Percentiles rank a stretch among this genome's conserved stretches.
These are phyloP conservation scores for Colletotrichum acutatum DNA, from an alignment of 2,329 filamentous ascomycete species.

Conservation along the genomic window DNA sequence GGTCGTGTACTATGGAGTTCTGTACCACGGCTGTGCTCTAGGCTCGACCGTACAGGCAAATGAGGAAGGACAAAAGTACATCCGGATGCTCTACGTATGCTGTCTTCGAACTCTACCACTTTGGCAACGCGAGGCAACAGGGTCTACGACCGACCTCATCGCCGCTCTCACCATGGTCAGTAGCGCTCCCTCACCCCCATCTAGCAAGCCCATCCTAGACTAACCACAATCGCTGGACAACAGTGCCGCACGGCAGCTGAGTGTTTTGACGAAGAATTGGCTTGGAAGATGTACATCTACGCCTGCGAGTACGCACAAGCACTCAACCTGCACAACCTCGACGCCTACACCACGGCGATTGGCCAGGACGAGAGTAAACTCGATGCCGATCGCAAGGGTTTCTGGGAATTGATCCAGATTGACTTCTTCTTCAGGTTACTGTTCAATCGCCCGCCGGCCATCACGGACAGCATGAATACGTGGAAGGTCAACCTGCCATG, in stretches of 20 bases:
- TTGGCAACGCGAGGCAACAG: slow-evolving; percentile 46
- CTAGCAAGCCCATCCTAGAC: fast-evolving
- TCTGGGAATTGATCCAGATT: slow-evolving; percentile 47
- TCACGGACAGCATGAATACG: slow-evolving; percentile 38
- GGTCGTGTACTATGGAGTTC: slow-evolving; percentile 44
- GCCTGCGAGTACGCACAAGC: slow-evolving; percentile 44
- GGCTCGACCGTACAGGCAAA: not conserved
- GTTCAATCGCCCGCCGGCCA: slow-evolving; percentile 43
- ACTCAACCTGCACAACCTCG: slow-evolving; percentile 45
- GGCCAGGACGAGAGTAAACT: slow-evolving; percentile 8
- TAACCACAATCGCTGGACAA: fast-evolving
- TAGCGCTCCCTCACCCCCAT: not conserved
- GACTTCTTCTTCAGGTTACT: slow-evolving; percentile 46
- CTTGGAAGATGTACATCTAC: slow-evolving; percentile 44
- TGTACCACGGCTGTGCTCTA: slow-evolving; percentile 41
- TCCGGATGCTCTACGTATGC: slow-evolving; percentile 38
- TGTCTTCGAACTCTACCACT: slow-evolving; percentile 43
- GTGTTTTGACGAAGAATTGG: slow-evolving; percentile 46
- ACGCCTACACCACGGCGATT: slow-evolving; percentile 30
- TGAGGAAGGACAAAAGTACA: not conserved
- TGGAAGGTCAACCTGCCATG: slow-evolving; percentile 48
- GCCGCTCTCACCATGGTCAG: slow-evolving; percentile 43
- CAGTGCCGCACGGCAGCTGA: slow-evolving; percentile 43
- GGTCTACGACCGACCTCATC: slow-evolving; percentile 43
- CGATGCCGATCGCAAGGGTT: slow-evolving; percentile 42